These are phyloP conservation scores for Triadica sebifera DNA, from an alignment of 345 rosid genomes.

Conservation along the genomic window DNA sequence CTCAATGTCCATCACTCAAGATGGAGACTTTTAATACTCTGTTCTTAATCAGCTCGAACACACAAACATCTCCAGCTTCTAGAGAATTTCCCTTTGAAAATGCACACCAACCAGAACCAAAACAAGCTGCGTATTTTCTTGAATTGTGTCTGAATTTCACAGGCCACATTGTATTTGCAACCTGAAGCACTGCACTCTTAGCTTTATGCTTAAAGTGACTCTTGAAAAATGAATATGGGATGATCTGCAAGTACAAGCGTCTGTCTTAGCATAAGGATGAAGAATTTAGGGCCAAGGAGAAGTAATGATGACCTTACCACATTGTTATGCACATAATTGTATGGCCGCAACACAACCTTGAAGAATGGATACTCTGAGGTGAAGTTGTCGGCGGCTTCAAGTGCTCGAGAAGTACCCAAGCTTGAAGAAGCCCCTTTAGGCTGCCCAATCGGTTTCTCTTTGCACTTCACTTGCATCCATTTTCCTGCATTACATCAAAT, in stretches of 20 bases:
- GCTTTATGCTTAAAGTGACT: background rate
- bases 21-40: background rate
- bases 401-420: background rate
- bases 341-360: background rate
- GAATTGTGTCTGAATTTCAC: background rate
- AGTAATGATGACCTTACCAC: background rate
- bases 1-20: background rate
- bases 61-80: constrained; percentile 1
- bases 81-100: background rate
- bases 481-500: background rate
- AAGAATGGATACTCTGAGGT: background rate
- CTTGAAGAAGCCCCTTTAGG: background rate
- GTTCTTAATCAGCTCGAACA: background rate
- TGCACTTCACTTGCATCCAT: background rate
- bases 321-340: background rate
- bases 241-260: background rate
- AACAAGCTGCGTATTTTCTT: background rate
- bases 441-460: no score
- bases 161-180: background rate
- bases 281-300: background rate
- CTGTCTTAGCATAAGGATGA: no score
- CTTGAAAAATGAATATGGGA: background rate
- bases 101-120: background rate
- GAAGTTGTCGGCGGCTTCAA: background rate
- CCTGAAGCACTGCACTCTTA: background rate